Evolutionary conservation across 2,329 filamentous ascomycete species (phyloP), one percentile per base, ranked within the genome.

Genomic region (Fusarium humuli): DNA sequence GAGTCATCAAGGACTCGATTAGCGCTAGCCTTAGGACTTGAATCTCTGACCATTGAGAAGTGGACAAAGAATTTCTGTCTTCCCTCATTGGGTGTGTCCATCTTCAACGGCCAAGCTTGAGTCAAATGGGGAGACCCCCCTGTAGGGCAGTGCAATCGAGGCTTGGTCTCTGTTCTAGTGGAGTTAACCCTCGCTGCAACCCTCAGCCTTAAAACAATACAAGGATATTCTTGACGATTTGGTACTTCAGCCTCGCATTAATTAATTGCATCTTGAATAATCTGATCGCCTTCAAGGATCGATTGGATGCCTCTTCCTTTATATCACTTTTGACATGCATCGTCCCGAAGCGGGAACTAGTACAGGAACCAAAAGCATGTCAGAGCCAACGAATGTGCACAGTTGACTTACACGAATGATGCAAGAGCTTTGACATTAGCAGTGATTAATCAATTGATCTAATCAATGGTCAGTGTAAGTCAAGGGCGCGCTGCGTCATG

Each of bases 231-330:
- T 7, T n/a, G 25, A 57, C 20, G 10, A 18, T 41, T 29, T 58
- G 45, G n/a, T 30, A 25, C 18, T 62, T 71, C 69, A 75, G 73
- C 73, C 73, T 75, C 73, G 61, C 71, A 75, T 63, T 48, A 27
- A 44, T 57, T 50, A 22, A 22, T 27, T 40, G 27, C 13, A 41
- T 52, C 13, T 52, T 14, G 11, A 23, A 47, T 2, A 45, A 34
- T 53, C 55, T 61, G 56, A 67, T 72, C 58, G 57, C 65, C 61
- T 27, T 67, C 34, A 41, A 56, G 50, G 58, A 68, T 62, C 67
- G 54, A 75, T 70, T 72, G 72, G 72, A 74, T 74, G 72, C 72
- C 72, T 74, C 72, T 74, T 66, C 44, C 46, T 54, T 57, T 22
- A 16, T 18, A 25, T 18, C 20, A n/a, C 27, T n/a, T 48, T 54